Evolutionary conservation across 2,329 filamentous ascomycete species (phyloP), one percentile per base, ranked within the genome.

Genomic region (Talaromyces sp.): DNA sequence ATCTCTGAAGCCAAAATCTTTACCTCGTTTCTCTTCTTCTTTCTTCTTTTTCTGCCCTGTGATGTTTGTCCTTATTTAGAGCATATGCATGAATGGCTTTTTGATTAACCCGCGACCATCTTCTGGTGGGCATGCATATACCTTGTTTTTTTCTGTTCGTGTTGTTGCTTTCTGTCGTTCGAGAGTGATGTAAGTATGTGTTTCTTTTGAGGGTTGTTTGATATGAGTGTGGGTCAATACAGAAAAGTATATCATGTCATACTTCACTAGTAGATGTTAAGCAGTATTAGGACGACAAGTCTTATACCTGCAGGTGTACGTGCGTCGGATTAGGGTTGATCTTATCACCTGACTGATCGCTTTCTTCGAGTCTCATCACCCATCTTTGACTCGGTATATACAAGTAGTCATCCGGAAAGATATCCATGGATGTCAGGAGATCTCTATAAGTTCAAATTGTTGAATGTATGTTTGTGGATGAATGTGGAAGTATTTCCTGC

Each of bases 11-110:
- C 22, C 22, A 45, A 22, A 19, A 3, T 19, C 2, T 1, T 35
- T 31, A 9, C 9, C 17, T 8, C 33, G n/a, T 35, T 48, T 48
- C 40, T 41, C 2, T 28, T n/a, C 11, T 31, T 10, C 25, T 19
- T 31, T 31, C 9, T 9, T 19, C 15, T 17, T 31, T 31, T 10
- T 45, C 41, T 28, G 22, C 13, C 8, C 8, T 19, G 11, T 41
- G 2, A 33, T 45, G 9, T 28, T 13, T 28, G 5, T 19, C 19
- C 25, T 37, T 39, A 36, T 19, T 25, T 53, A 53, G 50, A 53
- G 50, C 50, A 39, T 53, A 53, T 53, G 50, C 50, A 53, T 53
- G 50, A 39, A 48, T 48, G 45, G 45, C 15, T 46, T 48, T 48
- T 35, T 35, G 45, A 46, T 11, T 48, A 17, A 33, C 19, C 5